Evolutionary conservation across 75 land plant species (phyloP), one percentile per base, ranked within the genome.

Genomic region (Sequoiadendron giganteum): DNA sequence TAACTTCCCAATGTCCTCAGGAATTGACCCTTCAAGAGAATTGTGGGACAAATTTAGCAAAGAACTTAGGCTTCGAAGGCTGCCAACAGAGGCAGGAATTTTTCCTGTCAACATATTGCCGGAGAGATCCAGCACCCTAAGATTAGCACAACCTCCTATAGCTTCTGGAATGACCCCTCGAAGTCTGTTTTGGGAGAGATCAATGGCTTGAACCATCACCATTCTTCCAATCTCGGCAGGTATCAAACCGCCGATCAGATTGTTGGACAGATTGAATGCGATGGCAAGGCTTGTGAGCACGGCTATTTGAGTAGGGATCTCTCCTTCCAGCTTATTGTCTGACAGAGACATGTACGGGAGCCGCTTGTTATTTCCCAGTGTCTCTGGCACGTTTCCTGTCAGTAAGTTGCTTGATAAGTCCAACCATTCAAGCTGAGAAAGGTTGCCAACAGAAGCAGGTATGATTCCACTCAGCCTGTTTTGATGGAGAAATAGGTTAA

Each of bases 231-330:
- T 90, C 4, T 65, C 28, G 70, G 28, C 6, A 1, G 70, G 70
- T 65, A 65, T 21, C 28, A 1, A 5, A 65, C 90, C 90, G 21
- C 19, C 56, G 19, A 91, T 83, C 1, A 52, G 19, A 45, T 90
- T 90, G 70, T 65, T 1, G 21, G 70, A 38, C 10, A 86, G 86
- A 55, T 48, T 54, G 28, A 65, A 65, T 19, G 52, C 11, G 58
- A 25, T 30, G 5, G 38, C 70, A 14, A 86, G 30, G 39, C 65
- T 86, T 2, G 3, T 86, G 61, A 58, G 65, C 65, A 15, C 3
- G 16, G 65, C 16, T 58, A 58, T 5, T 16, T 65, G 19, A 4
- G 28, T 5, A 25, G 70, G 70, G 19, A 65, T 21, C 3, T 65
- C 28, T 65, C 70, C 70, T 21, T 19, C 70, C 5, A 65, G 70